Evolutionary conservation across 306 rosid genomes (phyloP).

Genomic region (Trifolium dubium): DNA sequence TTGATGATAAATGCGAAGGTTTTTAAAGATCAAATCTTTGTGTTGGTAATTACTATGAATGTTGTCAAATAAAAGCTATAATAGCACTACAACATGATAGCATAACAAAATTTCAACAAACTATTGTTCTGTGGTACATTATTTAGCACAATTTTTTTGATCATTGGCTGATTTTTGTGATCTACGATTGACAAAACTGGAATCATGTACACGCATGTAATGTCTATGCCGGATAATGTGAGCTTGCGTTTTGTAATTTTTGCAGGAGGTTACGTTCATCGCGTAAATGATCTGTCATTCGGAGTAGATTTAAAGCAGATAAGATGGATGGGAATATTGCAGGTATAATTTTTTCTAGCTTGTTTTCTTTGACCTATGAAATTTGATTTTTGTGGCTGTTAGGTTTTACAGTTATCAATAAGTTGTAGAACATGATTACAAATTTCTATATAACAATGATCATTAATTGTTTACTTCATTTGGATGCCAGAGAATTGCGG

Average conservation of each 20-base stretch:
- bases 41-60: too few relatives aligned
- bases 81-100: too few relatives aligned
- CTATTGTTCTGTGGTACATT: background rate
- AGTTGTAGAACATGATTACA: slow-evolving; percentile 4
- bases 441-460: background rate
- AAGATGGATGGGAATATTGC: slow-evolving; percentile 87
- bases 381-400: background rate
- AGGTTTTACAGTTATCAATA: background rate
- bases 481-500: slow-evolving; percentile 74
- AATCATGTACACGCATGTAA: background rate
- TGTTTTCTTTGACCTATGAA: background rate
- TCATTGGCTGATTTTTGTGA: background rate
- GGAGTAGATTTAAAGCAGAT: slow-evolving; percentile 84
- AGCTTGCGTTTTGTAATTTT: slow-evolving; percentile 14
- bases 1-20: background rate
- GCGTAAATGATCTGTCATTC: slow-evolving; percentile 70
- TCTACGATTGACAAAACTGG: background rate
- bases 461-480: slow-evolving; percentile 16
- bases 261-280: slow-evolving; percentile 89
- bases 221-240: background rate
- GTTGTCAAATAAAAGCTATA: too few relatives aligned
- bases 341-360: slow-evolving; percentile 51
- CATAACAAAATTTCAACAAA: too few relatives aligned
- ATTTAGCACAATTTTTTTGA: background rate
- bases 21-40: background rate